Evolutionary conservation across 441 rosid species (phyloP).

Genomic region (Corymbia calophylla): DNA sequence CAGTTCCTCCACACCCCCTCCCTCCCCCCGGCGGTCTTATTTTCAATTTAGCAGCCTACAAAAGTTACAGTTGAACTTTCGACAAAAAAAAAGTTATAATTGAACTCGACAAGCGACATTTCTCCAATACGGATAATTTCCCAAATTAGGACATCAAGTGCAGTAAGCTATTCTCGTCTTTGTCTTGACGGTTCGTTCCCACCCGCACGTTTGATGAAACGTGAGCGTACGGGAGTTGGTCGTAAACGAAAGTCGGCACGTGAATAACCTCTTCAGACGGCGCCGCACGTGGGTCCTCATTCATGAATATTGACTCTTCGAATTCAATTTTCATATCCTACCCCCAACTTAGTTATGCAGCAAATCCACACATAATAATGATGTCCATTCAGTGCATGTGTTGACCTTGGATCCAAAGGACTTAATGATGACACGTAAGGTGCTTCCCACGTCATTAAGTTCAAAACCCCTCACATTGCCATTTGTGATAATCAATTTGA

Average conservation of each 20-base stretch:
- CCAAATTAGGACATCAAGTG: neutral
- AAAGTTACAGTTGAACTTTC: neutral
- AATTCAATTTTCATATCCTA: neutral
- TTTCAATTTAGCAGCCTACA: too few relatives aligned
- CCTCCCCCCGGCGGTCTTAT: too few relatives aligned
- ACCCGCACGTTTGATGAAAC: neutral
- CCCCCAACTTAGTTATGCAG: neutral
- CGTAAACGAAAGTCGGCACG: neutral
- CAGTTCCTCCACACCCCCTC: neutral
- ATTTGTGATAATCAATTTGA: neutral
- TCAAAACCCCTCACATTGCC: neutral
- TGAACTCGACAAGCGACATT: rapidly evolving
- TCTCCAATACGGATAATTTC: neutral
- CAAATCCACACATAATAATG: neutral
- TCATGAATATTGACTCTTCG: neutral
- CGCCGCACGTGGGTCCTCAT: neutral
- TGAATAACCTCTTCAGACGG: neutral
- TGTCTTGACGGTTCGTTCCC: neutral
- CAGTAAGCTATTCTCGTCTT: neutral
- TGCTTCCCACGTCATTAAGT: neutral
- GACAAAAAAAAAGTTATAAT: neutral
- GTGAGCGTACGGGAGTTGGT: neutral
- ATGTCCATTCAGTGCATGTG: neutral
- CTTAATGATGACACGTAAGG: neutral
- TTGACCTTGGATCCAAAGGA: neutral